Evolutionary conservation across 352 stramenopile genomes (phyloP).

Genomic region (Globisporangium alternatum): DNA sequence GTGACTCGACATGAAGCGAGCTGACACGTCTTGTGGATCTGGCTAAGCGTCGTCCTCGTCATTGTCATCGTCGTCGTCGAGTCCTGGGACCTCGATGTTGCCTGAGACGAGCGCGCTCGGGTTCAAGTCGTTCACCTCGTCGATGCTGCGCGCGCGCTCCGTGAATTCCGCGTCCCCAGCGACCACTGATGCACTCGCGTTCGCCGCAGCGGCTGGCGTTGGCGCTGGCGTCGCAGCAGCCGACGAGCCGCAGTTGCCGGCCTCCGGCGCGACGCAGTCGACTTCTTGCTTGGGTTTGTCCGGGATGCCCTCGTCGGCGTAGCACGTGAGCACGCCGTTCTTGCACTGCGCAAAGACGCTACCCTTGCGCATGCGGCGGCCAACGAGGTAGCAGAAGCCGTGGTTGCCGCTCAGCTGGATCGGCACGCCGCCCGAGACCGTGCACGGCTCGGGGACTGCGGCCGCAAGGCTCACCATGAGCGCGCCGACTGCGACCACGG

Average conservation of each 20-base stretch:
- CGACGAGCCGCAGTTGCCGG: constrained; percentile 28
- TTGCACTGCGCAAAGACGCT: constrained; percentile 40
- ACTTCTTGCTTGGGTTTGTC: constrained; percentile 31
- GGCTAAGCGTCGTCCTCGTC: neutral
- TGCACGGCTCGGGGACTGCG: constrained; percentile 19
- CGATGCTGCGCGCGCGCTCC: constrained; percentile 8
- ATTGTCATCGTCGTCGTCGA: constrained; percentile 9
- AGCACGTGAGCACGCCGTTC: constrained; percentile 36
- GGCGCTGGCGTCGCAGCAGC: constrained; percentile 6
- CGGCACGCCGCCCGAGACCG: constrained; percentile 23
- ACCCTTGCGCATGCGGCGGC: constrained; percentile 33
- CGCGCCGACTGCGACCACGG: neutral
- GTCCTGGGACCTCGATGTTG: constrained; percentile 16
- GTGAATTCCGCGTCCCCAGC: constrained; percentile 2
- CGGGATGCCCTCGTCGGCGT: constrained; percentile 38
- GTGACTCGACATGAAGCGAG: too few relatives aligned
- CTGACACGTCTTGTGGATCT: neutral
- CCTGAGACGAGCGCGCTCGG: constrained; percentile 30
- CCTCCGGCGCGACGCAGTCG: constrained; percentile 29
- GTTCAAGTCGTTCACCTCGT: constrained; percentile 17
- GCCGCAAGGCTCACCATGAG: neutral
- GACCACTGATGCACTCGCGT: constrained; percentile 1
- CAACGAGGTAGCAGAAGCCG: constrained; percentile 47
- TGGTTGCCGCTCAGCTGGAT: constrained; percentile 38
- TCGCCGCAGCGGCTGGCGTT: neutral